phyloP scores from a whole-genome alignment of 2,329 filamentous ascomycete genomes.

The Colletotrichum euphorbiae region DNA sequence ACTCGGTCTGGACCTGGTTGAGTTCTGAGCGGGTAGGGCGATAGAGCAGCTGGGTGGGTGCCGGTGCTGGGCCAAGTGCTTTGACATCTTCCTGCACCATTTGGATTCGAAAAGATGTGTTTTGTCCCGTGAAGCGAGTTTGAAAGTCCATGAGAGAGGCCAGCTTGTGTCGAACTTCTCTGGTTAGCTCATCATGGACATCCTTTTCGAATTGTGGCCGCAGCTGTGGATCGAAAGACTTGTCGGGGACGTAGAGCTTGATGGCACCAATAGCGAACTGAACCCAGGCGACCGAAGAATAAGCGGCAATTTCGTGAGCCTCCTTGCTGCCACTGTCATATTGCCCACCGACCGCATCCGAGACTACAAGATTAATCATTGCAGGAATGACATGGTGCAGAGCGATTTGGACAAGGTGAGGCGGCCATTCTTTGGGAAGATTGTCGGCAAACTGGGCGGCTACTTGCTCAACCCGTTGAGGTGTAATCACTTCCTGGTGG shows the following conservation, averaged over 20 bases:
- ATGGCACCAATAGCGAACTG: slow-evolving; percentile 80
- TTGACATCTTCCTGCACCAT: slow-evolving; percentile 71
- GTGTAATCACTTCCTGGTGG: background rate
- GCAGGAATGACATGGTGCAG: slow-evolving; percentile 59
- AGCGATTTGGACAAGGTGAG: slow-evolving; percentile 54
- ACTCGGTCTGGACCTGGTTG: slow-evolving; percentile 81
- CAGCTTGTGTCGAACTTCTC: slow-evolving; percentile 67
- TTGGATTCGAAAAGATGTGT: slow-evolving; percentile 74
- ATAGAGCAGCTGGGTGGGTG: slow-evolving; percentile 74
- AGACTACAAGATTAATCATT: slow-evolving; percentile 57
- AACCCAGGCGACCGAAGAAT: slow-evolving; percentile 72
- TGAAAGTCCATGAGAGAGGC: slow-evolving; percentile 75
- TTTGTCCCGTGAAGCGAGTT: slow-evolving; percentile 72
- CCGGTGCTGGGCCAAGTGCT: slow-evolving; percentile 74
- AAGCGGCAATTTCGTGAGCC: slow-evolving; percentile 16
- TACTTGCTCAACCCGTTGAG: slow-evolving; percentile 11
- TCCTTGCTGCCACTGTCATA: background rate
- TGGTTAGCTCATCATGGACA: slow-evolving; percentile 66
- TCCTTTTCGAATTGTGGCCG: slow-evolving; percentile 73
- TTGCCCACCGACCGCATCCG: slow-evolving; percentile 45
- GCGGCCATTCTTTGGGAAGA: slow-evolving; percentile 52
- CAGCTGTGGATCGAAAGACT: slow-evolving; percentile 83
- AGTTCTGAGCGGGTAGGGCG: slow-evolving; percentile 78
- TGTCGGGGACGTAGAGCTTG: slow-evolving; percentile 85
- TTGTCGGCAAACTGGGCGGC: slow-evolving; percentile 39